A percentile compares a stretch with the other conserved stretches of the same genome.
phyloP scores from a whole-genome alignment of 2,329 filamentous ascomycete species.

The Boeremia lycopersici region DNA sequence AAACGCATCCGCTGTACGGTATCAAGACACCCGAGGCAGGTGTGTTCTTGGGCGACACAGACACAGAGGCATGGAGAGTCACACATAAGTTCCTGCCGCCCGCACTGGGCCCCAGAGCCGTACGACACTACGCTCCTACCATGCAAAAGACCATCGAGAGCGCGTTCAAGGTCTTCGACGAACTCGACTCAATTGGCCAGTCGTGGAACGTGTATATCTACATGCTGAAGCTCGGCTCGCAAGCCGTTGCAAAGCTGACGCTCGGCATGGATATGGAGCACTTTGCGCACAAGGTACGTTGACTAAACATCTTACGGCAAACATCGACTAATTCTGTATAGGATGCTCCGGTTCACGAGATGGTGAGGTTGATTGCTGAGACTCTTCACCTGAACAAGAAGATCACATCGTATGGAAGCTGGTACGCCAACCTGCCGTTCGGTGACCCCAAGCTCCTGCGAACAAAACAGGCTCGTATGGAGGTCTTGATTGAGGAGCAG shows the following conservation, averaged over 20 bases:
- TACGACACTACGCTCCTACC: constrained; percentile 64
- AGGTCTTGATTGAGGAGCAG: constrained; percentile 22
- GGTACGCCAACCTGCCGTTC: constrained; percentile 64
- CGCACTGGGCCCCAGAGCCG: constrained; percentile 63
- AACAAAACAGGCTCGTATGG: constrained; percentile 22
- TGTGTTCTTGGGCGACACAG: constrained; percentile 53
- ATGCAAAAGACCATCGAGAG: constrained; percentile 63
- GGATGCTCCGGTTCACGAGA: constrained; percentile 58
- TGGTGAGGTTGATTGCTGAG: constrained; percentile 59
- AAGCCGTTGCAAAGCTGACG: constrained; percentile 53
- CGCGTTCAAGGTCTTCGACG: constrained; percentile 55
- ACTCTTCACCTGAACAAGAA: constrained; percentile 64
- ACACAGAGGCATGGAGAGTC: constrained; percentile 56
- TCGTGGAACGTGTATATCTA: constrained; percentile 58
- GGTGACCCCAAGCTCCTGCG: constrained; percentile 56
- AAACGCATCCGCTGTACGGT: constrained; percentile 38
- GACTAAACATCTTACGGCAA: not conserved
- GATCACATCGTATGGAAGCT: constrained; percentile 59
- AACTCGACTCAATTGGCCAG: constrained; percentile 54
- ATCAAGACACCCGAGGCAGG: constrained; percentile 40
- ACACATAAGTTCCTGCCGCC: constrained; percentile 69
- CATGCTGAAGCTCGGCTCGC: constrained; percentile 56
- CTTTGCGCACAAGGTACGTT: constrained; percentile 37
- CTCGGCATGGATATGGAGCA: constrained; percentile 55
- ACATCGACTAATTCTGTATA: not conserved